Evolutionary conservation across 805 yeast species (phyloP).

Genomic region (Schwanniomyces yamadae): DNA sequence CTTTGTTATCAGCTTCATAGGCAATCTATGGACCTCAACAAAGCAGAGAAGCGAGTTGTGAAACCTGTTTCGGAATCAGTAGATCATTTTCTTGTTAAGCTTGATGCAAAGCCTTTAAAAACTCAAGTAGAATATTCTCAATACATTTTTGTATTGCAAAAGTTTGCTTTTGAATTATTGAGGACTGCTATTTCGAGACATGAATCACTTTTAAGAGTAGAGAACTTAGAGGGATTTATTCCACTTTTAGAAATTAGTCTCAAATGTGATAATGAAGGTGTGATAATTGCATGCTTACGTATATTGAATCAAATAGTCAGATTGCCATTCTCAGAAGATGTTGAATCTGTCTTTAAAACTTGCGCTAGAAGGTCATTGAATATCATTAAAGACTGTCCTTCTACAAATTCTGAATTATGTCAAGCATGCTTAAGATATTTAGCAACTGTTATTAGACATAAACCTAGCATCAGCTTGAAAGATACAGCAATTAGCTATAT

Average conservation of each 20-base stretch:
- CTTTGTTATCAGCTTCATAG: constrained; percentile 72
- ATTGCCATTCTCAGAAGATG: constrained; percentile 58
- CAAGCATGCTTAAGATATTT: constrained; percentile 77
- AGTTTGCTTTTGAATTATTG: constrained; percentile 73
- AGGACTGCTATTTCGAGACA: constrained; percentile 69
- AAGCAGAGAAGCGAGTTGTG: constrained; percentile 1
- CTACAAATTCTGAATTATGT: constrained; percentile 74
- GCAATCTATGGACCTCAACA: constrained; percentile 39
- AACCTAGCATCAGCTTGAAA: constrained; percentile 62
- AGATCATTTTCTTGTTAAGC: constrained; percentile 71
- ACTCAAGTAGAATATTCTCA: constrained; percentile 56
- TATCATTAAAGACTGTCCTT: constrained; percentile 71
- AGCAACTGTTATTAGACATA: constrained; percentile 69
- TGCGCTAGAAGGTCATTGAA: constrained; percentile 61
- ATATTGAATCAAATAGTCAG: constrained; percentile 60
- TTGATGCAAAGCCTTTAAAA: constrained; percentile 56
- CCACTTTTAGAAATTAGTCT: constrained; percentile 67
- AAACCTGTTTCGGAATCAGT: constrained; percentile 27
- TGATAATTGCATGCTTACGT: constrained; percentile 65
- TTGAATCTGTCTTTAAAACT: constrained; percentile 51
- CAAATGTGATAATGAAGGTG: constrained; percentile 69
- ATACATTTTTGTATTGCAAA: constrained; percentile 63
- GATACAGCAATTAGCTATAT: constrained; percentile 73
- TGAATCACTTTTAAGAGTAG: constrained; percentile 54
- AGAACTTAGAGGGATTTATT: constrained; percentile 67